Evolutionary conservation across 1,284 basidiomycete species (phyloP), one percentile per base, ranked within the genome.

Genomic region (Earliella scabrosa): DNA sequence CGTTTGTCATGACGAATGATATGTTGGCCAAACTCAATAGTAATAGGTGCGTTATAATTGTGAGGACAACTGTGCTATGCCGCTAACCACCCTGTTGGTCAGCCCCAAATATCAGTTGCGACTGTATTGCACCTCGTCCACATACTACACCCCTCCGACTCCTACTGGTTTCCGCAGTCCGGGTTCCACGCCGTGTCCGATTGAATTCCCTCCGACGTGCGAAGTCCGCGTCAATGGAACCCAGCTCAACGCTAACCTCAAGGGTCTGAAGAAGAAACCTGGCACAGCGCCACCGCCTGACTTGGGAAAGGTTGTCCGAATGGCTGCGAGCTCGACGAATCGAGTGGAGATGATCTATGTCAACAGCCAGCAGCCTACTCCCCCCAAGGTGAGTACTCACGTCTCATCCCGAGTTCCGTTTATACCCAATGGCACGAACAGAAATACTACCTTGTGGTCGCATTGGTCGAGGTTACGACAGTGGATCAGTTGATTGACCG

Each of bases 181-280:
- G 0, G 77, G 73, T 58, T 64, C 71, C 34, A 68, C 73, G 6
- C 80, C 82, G 23, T 88, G 85, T 71, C 92, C 88, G 0, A 88
- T 97, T 56, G 95, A 98, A 75, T 98, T 95, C 67, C 95, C 95
- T 13, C 82, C 86, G 6, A 93, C 92, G 20, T 96, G 93, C 67
- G 96, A 98, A 81, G 87, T 96, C 48, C 86, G 89, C 64, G 84
- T 97, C 35, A 97, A 98, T 70, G 81, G 78, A 54, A 78, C 79
- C 3, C 77, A 82, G 45, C 74, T 97, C 29, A 77, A 77, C 11
- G 93, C 91, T 49, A 96, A 91, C 71, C 75, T 95, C 63, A 93
- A 95, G 68, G 96, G 96, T 2, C 75, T 98, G 66, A 96, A 97
- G 79, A 97, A 97, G 74, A 97, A 95, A 68, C 90, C 95, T n/a